These are phyloP conservation scores for Salvia miltiorrhiza DNA, from an alignment of 257 asterid species.

Conservation along the genomic window DNA sequence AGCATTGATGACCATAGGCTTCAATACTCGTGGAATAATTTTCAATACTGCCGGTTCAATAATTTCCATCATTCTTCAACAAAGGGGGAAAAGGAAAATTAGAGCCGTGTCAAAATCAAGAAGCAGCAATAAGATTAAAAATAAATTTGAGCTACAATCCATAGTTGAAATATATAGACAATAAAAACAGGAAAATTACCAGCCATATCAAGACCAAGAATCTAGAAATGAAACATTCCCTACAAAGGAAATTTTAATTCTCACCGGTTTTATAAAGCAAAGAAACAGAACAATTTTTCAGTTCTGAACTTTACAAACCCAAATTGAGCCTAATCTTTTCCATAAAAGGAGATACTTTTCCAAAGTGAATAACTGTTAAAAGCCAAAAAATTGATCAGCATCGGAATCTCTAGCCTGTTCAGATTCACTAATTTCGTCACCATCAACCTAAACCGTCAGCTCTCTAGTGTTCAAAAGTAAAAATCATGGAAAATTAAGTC, in stretches of 20 bases:
- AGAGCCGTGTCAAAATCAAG: slow-evolving; percentile 4
- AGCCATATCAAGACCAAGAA: not conserved
- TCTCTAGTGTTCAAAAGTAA: too few relatives aligned
- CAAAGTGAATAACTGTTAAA: not conserved
- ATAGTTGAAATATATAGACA: too few relatives aligned
- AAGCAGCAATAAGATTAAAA: not conserved
- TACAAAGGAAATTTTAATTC: not conserved
- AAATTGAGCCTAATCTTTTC: not conserved
- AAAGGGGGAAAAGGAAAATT: not conserved
- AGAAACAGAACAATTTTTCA: not conserved
- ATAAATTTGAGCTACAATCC: too few relatives aligned
- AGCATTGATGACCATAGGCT: slow-evolving; percentile 27
- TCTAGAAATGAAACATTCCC: not conserved
- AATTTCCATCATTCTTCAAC: slow-evolving; percentile 27
- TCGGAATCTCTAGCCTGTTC: too few relatives aligned
- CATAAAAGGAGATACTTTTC: not conserved
- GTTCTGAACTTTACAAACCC: not conserved
- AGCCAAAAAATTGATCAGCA: not conserved
- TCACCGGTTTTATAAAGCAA: not conserved
- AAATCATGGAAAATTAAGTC: too few relatives aligned
- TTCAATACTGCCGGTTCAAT: slow-evolving; percentile 29
- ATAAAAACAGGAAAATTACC: not conserved
- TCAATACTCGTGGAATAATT: slow-evolving; percentile 1
- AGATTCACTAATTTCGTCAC: too few relatives aligned
- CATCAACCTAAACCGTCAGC: too few relatives aligned